Percentiles rank a stretch among this genome's conserved stretches.
These are phyloP conservation scores for Globisporangium megalacanthum DNA, from an alignment of 352 stramenopile genomes.

Conservation along the genomic window DNA sequence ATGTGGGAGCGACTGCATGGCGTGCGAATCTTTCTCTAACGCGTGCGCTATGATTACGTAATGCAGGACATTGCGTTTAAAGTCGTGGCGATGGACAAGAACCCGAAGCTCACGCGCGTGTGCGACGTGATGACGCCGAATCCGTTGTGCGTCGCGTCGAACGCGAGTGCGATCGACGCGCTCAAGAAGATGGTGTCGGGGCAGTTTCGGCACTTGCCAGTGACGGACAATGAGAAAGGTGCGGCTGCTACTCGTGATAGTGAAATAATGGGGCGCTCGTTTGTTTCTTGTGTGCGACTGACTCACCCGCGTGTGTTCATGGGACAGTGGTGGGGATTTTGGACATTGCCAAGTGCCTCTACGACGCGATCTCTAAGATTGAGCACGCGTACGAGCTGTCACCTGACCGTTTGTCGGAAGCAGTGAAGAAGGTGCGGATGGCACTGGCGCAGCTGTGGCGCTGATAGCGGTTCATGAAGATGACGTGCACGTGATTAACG, in stretches of 20 bases:
- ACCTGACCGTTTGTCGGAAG: slow-evolving; percentile 59
- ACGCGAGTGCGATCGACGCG: slow-evolving; percentile 93
- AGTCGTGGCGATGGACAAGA: slow-evolving; percentile 87
- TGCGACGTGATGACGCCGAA: slow-evolving; percentile 93
- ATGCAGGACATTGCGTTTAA: slow-evolving; percentile 92
- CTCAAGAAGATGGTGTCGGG: slow-evolving; percentile 96
- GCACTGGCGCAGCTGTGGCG: neutral
- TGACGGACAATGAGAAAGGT: slow-evolving; percentile 88
- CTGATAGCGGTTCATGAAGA: neutral
- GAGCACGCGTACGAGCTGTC: slow-evolving; percentile 87
- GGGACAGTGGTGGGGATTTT: slow-evolving; percentile 95
- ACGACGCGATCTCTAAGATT: slow-evolving; percentile 96
- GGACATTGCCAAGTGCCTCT: slow-evolving; percentile 98
- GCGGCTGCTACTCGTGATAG: neutral
- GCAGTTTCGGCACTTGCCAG: slow-evolving; percentile 95
- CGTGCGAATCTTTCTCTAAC: neutral
- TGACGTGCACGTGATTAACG: neutral
- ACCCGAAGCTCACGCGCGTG: slow-evolving; percentile 71
- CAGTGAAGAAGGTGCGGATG: slow-evolving; percentile 64
- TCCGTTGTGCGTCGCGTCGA: slow-evolving; percentile 91
- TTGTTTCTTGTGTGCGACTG: no score
- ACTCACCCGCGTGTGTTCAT: neutral
- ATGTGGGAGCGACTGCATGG: no score
- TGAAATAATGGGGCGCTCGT: no score
- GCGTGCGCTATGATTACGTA: neutral